Base-by-base conservation (phyloP, 176 grass and related monocot genomes). In the Oryza glaberrima region DNA sequence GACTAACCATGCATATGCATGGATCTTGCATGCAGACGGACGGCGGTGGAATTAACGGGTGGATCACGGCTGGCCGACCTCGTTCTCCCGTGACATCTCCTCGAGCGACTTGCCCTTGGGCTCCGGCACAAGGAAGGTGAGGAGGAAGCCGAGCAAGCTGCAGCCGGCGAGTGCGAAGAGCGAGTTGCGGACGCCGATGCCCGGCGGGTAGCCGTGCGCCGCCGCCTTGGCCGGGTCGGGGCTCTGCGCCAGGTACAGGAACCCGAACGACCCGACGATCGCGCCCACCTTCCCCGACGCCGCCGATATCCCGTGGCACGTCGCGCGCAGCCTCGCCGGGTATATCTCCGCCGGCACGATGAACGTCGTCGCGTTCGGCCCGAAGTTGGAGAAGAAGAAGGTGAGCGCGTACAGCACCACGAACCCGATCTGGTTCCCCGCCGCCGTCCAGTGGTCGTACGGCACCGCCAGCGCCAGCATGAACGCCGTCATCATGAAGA, bases 381-480 rank as follows among this genome's bases (percentile, higher is more conserved):
- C 94, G 81, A 97, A 97, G 86, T 94, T 97, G 48, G 94, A 91
- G 73, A 97, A 97, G 85, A 97, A 94, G 88, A 95, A 95, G 22
- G 93, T 92, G 70, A 95, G 58, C 58, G 28, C 87, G 76, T 89
- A 89, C 81, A 88, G 80, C 20, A 70, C 69, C 3, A 84, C 23
- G 76, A 89, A 89, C 7, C 77, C 80, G 16, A 44, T 61, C 61
- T 77, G 85, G 79, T 87, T 75, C 45, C 78, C 85, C 10, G 49
- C 15, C 17, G 38, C 61, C 0, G 79, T 77, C 86, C 86, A 88
- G 49, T 88, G 74, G 19, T 88, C 72, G 65, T 88, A 88, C 11
- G 79, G 86, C 15, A 77, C 20, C 51, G 86, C 79, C 5, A 88
- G 72, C 14, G 65, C 58, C 2, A 88, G 38, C 86, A 88, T 77